A percentile compares a stretch with the other conserved stretches of the same genome.
These are phyloP conservation scores for Fusarium haematococcum DNA, from an alignment of 2,329 filamentous ascomycete species.

Conservation along the genomic window DNA sequence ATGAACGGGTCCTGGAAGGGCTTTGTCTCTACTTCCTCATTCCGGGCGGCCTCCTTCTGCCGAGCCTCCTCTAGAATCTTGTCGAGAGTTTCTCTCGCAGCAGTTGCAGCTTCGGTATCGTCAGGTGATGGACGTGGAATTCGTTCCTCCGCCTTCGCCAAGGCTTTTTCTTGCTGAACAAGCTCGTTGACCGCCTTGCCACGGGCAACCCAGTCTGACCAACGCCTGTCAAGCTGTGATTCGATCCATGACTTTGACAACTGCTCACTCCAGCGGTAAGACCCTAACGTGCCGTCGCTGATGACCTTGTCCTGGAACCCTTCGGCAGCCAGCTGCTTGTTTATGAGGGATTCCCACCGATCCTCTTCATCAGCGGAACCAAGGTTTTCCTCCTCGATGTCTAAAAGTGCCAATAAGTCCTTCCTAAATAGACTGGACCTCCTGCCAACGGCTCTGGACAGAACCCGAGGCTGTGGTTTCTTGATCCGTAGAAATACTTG, in stretches of 20 bases:
- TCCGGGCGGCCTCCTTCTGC: slow-evolving; percentile 6
- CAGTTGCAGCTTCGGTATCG: slow-evolving; percentile 3
- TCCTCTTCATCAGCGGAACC: slow-evolving; percentile 56
- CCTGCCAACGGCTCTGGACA: slow-evolving; percentile 69
- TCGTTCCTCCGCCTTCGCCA: slow-evolving; percentile 41
- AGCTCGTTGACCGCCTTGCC: slow-evolving; percentile 55
- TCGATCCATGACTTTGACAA: slow-evolving; percentile 49
- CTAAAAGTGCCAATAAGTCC: slow-evolving; percentile 52
- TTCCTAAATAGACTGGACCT: slow-evolving; percentile 59
- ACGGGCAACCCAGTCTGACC: slow-evolving; percentile 56
- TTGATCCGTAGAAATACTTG: slow-evolving; percentile 74
- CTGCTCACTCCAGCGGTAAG: slow-evolving; percentile 48
- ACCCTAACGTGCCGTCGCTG: slow-evolving; percentile 22
- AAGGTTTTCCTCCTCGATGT: slow-evolving; percentile 54
- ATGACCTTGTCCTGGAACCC: slow-evolving; percentile 5
- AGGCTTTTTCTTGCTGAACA: slow-evolving; percentile 52
- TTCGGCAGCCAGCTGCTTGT: slow-evolving; percentile 39
- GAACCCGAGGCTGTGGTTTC: slow-evolving; percentile 71
- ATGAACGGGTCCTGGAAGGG: slow-evolving; percentile 26
- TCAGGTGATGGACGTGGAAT: neutral
- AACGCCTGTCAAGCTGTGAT: slow-evolving; percentile 46
- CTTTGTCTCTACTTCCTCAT: neutral
- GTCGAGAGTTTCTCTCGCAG: slow-evolving; percentile 15
- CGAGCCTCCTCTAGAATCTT: slow-evolving; percentile 22
- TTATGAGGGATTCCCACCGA: slow-evolving; percentile 59